Percentiles rank a stretch among this genome's conserved stretches.
phyloP scores from a whole-genome alignment of 805 yeast genomes.

The Brettanomyces anomalus region DNA sequence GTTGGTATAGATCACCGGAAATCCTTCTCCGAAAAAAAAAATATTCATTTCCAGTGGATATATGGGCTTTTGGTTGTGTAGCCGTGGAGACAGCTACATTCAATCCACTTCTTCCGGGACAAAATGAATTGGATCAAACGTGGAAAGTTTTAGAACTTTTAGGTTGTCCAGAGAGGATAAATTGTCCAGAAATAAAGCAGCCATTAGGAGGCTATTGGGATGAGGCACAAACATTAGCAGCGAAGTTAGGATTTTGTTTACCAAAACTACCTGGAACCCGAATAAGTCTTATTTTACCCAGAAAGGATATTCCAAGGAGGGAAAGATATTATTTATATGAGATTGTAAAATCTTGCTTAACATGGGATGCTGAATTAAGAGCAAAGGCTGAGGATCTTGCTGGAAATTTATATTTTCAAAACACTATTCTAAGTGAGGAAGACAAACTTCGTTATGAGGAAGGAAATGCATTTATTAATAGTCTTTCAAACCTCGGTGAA shows the following conservation, averaged over 20 bases:
- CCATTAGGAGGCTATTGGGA: conserved; percentile 66
- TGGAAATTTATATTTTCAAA: conserved; percentile 44
- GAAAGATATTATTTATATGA: conserved; percentile 33
- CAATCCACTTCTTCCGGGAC: conserved; percentile 78
- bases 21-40: conserved; percentile 53
- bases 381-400: conserved; percentile 41
- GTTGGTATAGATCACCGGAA: conserved; percentile 86
- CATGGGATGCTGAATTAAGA: conserved; percentile 75
- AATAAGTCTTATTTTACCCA: conserved; percentile 36
- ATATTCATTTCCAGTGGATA: conserved; percentile 65
- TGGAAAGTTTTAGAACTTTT: conserved; percentile 56
- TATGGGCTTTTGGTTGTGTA: conserved; percentile 83
- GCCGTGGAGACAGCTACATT: conserved; percentile 67
- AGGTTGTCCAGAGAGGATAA: conserved; percentile 55
- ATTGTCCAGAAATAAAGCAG: neutral
- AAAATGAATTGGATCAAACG: conserved; percentile 69
- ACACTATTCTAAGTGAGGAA: conserved; percentile 24
- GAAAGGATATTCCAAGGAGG: conserved; percentile 29
- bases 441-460: neutral
- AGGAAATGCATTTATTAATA: neutral
- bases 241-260: conserved; percentile 43
- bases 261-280: conserved; percentile 47
- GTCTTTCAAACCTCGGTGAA: neutral
- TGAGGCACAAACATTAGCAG: conserved; percentile 45
- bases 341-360: conserved; percentile 41